Base-by-base conservation (phyloP, 1,284 basidiomycete species). In the Moesziomyces globuligerus region DNA sequence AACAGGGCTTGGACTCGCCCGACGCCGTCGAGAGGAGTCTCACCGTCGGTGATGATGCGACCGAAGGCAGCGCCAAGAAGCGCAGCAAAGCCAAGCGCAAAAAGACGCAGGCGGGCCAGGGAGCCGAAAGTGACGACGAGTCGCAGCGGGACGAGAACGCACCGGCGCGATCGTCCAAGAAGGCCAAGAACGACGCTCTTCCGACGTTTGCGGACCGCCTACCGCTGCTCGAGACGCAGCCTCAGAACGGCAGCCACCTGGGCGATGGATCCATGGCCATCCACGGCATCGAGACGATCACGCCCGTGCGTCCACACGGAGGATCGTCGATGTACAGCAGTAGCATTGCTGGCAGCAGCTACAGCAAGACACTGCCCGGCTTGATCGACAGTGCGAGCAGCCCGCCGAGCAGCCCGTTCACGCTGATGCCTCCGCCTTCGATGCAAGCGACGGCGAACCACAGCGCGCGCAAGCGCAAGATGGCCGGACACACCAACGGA, bases 351-450 rank as follows among this genome's bases (percentile, higher is more conserved):
- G 64, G 69, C 34, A 72, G 69, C 62, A 57, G 34, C 37, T 66
- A 65, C 45, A 66, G 61, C 56, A 65, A 65, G 43, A 47, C 49
- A 7, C 46, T 78, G 34, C 77, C 77, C 7, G 61, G 66, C 51
- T 57, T 79, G 42, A 73, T 75, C 36, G 74, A 78, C 50, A 71
- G 65, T 47, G 72, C 76, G 45, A 73, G 69, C 67, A 76, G 74
- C 37, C 77, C 77, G 11, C 76, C 69, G 3, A 74, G 67, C 52
- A 77, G 75, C 40, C 76, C 75, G 1, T 41, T 66, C 25, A 66
- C 61, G 36, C 51, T 73, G 49, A 77, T 77, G 75, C 75, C 73
- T 23, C 75, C 75, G 18, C 75, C 75, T 4, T 67, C 75, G 32
- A 55, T 64, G 51, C 56, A 59, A 39, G 59, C 61, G 10, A 71